phyloP scores from a whole-genome alignment of 352 stramenopile genomes.

The Globisporangium radiosum region DNA sequence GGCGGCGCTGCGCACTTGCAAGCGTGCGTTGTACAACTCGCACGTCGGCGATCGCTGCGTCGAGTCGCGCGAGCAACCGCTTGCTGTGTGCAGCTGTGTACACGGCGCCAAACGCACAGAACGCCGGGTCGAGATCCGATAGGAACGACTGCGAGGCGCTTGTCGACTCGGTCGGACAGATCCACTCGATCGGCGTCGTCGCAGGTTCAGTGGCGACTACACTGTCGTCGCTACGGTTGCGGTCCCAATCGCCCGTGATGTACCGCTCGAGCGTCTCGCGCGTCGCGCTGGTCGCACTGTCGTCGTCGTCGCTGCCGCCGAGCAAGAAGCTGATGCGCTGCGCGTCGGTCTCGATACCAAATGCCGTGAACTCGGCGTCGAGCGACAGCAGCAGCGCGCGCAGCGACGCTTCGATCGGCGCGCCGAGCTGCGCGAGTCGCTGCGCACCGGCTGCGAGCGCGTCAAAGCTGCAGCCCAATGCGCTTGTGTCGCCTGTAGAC shows the following conservation, averaged over 20 bases:
- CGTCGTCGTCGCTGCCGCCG: constrained; percentile 28
- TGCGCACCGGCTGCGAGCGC: constrained; percentile 28
- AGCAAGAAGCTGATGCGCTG: constrained; percentile 72
- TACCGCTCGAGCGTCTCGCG: constrained; percentile 54
- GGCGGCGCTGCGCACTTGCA: constrained; percentile 39
- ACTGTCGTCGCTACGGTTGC: not conserved
- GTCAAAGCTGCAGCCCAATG: constrained; percentile 21
- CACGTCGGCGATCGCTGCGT: constrained; percentile 36
- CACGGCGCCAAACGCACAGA: constrained; percentile 24
- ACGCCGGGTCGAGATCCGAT: constrained; percentile 53
- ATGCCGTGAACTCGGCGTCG: constrained; percentile 58
- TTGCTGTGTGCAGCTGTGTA: constrained; percentile 42
- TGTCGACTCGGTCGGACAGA: not conserved
- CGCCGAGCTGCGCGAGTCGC: constrained; percentile 26
- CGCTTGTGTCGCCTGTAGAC: constrained; percentile 1
- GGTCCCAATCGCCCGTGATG: constrained; percentile 7
- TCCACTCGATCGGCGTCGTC: not conserved
- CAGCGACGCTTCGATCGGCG: constrained; percentile 33
- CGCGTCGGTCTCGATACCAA: constrained; percentile 59
- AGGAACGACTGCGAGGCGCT: constrained; percentile 22
- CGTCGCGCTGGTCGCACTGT: constrained; percentile 22
- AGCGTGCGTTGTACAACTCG: constrained; percentile 37
- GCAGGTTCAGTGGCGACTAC: too few species aligned
- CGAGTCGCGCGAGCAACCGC: constrained; percentile 34
- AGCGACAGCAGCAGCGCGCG: constrained; percentile 52